These are phyloP conservation scores for Phytophthora agathidicida DNA, from an alignment of 352 stramenopile genomes.

Conservation along the genomic window DNA sequence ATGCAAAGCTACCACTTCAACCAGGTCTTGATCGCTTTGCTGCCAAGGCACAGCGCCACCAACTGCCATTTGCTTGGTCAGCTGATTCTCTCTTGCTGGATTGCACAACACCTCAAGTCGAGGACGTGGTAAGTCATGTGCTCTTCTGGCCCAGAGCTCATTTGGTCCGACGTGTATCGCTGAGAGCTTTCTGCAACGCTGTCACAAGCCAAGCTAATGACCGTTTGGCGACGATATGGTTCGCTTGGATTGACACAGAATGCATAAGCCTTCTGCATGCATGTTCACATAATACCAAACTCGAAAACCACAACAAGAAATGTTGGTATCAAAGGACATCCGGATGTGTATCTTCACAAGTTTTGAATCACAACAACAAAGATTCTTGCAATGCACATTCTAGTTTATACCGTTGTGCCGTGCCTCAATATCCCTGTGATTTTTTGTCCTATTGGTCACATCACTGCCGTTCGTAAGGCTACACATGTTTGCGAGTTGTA, in stretches of 20 bases:
- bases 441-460: too few relatives aligned
- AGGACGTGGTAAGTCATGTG: conserved; percentile 15
- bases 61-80: conserved; percentile 7
- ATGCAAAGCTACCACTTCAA: neutral
- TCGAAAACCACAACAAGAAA: too few relatives aligned
- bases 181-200: too few relatives aligned
- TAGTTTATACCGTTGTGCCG: conserved; percentile 9
- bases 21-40: neutral
- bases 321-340: too few relatives aligned
- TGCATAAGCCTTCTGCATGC: too few relatives aligned
- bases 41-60: neutral
- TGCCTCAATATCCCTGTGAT: too few relatives aligned
- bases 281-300: too few relatives aligned
- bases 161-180: too few relatives aligned
- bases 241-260: conserved; percentile 19
- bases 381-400: neutral
- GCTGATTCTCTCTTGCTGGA: conserved; percentile 29
- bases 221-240: neutral
- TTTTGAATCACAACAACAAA: neutral
- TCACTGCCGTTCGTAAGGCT: too few relatives aligned
- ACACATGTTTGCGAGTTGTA: too few relatives aligned
- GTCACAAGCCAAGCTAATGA: neutral
- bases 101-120: conserved; percentile 9
- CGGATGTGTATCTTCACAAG: too few relatives aligned
- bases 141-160: too few relatives aligned